Evolutionary conservation across 306 rosid genomes (phyloP).

Genomic region (Rosa persica): DNA sequence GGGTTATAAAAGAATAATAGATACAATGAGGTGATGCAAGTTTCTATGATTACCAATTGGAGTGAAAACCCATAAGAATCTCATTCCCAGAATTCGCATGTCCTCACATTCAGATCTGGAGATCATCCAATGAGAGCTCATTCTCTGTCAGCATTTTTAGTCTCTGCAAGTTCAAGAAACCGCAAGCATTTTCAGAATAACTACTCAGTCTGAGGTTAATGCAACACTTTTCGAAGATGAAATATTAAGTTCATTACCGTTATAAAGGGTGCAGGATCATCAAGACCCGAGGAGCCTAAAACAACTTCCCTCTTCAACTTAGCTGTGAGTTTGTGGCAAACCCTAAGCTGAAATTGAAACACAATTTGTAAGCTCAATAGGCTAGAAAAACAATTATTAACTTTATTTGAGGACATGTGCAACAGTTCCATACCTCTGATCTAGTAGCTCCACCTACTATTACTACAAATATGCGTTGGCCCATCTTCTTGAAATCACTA

Average conservation of each 20-base stretch:
- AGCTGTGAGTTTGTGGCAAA: slow-evolving; percentile 86
- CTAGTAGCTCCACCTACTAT: slow-evolving; percentile 95
- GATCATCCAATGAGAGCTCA: slow-evolving; percentile 82
- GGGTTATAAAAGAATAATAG: slow-evolving; percentile 28
- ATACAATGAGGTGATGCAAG: slow-evolving; percentile 20
- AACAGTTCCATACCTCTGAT: slow-evolving; percentile 68
- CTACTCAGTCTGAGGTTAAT: not conserved
- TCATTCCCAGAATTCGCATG: slow-evolving; percentile 23
- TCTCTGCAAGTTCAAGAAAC: slow-evolving; percentile 55
- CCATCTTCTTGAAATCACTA: slow-evolving; percentile 88
- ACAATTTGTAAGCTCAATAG: slow-evolving; percentile 15
- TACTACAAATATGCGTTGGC: slow-evolving; percentile 81
- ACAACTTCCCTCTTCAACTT: slow-evolving; percentile 85
- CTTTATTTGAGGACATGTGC: slow-evolving; percentile 1
- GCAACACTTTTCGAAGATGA: not conserved
- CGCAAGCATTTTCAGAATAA: not conserved
- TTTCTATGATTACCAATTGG: slow-evolving; percentile 31
- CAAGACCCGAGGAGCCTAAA: slow-evolving; percentile 86
- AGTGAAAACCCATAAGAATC: slow-evolving; percentile 14
- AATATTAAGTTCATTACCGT: slow-evolving; percentile 49
- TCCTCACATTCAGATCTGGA: slow-evolving; percentile 56
- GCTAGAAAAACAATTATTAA: not conserved
- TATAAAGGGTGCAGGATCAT: slow-evolving; percentile 86
- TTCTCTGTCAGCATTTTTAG: slow-evolving; percentile 62
- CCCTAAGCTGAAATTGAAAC: slow-evolving; percentile 71